Conservation (phyloP, 495 filamentous ascomycete species). For the Neurospora intermedia region DNA sequence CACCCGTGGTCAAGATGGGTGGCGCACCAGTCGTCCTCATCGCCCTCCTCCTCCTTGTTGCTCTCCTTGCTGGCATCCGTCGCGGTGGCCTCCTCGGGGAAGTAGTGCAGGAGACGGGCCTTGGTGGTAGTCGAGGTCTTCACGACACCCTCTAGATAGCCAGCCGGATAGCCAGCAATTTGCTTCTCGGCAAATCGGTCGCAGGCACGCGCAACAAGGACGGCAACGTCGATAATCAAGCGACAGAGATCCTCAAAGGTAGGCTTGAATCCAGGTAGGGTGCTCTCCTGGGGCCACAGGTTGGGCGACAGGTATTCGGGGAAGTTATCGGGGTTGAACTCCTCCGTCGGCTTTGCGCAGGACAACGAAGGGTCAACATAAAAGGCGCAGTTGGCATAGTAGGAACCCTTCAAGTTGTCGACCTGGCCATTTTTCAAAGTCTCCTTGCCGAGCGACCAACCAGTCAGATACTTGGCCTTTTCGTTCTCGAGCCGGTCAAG, state of each 20-base stretch:
- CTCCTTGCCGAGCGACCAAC: slow-evolving; percentile 82
- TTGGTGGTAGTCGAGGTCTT: slow-evolving; percentile 79
- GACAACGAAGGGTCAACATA: slow-evolving; percentile 58
- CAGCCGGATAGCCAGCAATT: slow-evolving; percentile 59
- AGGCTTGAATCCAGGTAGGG: slow-evolving; percentile 61
- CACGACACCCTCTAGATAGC: slow-evolving; percentile 81
- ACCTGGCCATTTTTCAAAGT: slow-evolving; percentile 82
- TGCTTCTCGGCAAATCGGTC: slow-evolving; percentile 74
- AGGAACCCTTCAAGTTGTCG: slow-evolving; percentile 91
- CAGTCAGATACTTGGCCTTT: slow-evolving; percentile 52
- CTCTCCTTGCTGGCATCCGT: slow-evolving; percentile 24
- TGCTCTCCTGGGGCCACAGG: slow-evolving; percentile 64
- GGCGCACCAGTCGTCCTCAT: slow-evolving; percentile 90
- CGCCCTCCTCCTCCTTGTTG: slow-evolving; percentile 49
- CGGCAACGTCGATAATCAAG: slow-evolving; percentile 80
- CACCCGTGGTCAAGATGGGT: slow-evolving; percentile 92
- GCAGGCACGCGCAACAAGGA: slow-evolving; percentile 76
- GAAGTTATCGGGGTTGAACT: slow-evolving; percentile 48
- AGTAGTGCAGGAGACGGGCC: slow-evolving; percentile 89
- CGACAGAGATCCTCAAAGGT: slow-evolving; percentile 67
- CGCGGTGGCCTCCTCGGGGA: slow-evolving; percentile 45
- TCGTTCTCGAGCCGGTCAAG: slow-evolving; percentile 65
- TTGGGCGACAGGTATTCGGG: slow-evolving; percentile 55
- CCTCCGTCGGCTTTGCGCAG: slow-evolving; percentile 45
- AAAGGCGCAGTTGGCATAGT: slow-evolving; percentile 94